These are phyloP conservation scores for Pichia cabralensis DNA, from an alignment of 805 yeast species.

Conservation along the genomic window DNA sequence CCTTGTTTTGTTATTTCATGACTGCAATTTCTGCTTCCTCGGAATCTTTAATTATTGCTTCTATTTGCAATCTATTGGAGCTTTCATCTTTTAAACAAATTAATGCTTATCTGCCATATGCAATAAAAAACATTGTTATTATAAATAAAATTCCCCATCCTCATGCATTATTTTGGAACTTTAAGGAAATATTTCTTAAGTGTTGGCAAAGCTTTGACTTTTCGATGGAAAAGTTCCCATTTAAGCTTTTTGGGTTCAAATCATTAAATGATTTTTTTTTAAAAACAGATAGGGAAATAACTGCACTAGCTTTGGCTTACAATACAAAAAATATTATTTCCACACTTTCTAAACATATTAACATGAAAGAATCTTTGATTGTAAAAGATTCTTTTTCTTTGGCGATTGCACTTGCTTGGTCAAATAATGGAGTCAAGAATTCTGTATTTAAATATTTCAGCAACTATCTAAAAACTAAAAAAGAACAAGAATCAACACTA, in stretches of 20 bases:
- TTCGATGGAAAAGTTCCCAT: constrained; percentile 31
- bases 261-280: constrained; percentile 23
- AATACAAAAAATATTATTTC: constrained; percentile 13
- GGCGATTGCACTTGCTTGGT: constrained; percentile 30
- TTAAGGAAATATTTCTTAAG: constrained; percentile 29
- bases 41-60: constrained; percentile 24
- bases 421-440: constrained; percentile 16
- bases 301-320: constrained; percentile 29
- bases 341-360: constrained; percentile 11
- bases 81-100: constrained; percentile 26
- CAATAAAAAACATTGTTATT: constrained; percentile 21
- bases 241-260: constrained; percentile 28
- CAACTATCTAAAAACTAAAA: constrained; percentile 7
- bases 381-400: constrained; percentile 20
- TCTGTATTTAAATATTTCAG: constrained; percentile 16
- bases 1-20: constrained; percentile 30
- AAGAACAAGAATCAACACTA: constrained; percentile 6
- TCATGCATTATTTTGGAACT: constrained; percentile 21
- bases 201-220: constrained; percentile 32
- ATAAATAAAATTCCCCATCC: constrained; percentile 10
- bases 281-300: constrained; percentile 28
- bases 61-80: constrained; percentile 34
- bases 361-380: constrained; percentile 3
- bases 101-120: constrained; percentile 21
- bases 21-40: constrained; percentile 24